phyloP scores from a whole-genome alignment of 345 rosid species.

The Abelmoschus esculentus region DNA sequence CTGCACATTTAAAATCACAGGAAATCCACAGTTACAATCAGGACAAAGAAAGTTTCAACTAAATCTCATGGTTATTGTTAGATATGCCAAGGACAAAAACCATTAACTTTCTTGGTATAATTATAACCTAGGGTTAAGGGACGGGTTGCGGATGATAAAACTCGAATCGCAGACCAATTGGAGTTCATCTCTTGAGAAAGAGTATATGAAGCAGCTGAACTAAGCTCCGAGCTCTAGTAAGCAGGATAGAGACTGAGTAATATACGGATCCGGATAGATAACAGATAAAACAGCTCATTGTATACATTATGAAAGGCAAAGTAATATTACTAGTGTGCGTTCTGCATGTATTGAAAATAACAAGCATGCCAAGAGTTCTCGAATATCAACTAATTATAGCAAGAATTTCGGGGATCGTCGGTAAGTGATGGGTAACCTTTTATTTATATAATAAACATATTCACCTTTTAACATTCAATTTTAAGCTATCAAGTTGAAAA shows the following conservation, averaged over 20 bases:
- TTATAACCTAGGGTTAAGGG: too few relatives aligned
- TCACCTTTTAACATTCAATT: too few relatives aligned
- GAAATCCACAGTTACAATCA: not conserved
- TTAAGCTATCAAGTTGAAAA: not conserved
- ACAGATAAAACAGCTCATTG: not conserved
- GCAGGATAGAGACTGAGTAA: not conserved
- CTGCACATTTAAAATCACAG: constrained; percentile 31
- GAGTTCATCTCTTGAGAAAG: too few relatives aligned
- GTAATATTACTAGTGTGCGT: too few relatives aligned
- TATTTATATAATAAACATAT: too few relatives aligned
- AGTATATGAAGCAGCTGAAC: not conserved
- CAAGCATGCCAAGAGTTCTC: not conserved
- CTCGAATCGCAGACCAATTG: too few relatives aligned
- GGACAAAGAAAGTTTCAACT: not conserved
- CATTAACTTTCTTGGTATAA: too few relatives aligned
- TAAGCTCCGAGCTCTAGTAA: not conserved
- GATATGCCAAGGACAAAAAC: too few relatives aligned
- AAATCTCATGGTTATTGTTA: too few relatives aligned
- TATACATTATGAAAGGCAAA: too few relatives aligned
- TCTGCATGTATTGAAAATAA: not conserved
- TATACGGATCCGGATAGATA: too few relatives aligned
- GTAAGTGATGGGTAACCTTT: not conserved
- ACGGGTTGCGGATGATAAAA: too few relatives aligned
- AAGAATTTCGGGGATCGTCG: not conserved
- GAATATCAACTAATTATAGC: not conserved